Base-by-base conservation (phyloP, 129 eudicot species). In the Escallonia rubra region DNA sequence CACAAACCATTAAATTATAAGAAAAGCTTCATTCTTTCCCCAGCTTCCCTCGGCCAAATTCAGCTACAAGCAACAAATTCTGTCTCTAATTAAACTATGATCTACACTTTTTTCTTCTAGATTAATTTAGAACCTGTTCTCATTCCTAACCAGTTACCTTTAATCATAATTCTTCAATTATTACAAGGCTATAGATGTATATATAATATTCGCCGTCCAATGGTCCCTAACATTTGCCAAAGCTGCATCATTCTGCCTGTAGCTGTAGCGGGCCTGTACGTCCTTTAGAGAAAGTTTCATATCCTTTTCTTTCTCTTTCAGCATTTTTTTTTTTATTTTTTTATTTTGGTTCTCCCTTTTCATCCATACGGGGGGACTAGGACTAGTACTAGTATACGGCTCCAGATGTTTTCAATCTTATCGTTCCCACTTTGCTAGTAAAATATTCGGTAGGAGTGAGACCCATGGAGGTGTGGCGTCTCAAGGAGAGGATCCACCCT, bases 181-280 rank as follows among this genome's bases (percentile, higher is more conserved):
- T 83, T 83, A 72, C 80, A 81, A 68, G 73, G 77, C 88, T 82
- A 65, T 43, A 57, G 64, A 76, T 73, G 65, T 74, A 69, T 53
- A 60, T 72, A 55, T 74, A 65, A 73, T 66, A 50, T 51, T 42
- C 49, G 16, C 54, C 16, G 50, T 15, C 63, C 59, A 74, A 75
- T 78, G 75, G 82, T 80, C 74, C 80, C 78, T 64, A 75, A 55
- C 47, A 44, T 69, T 59, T 70, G 76, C 84, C 77, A 76, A 81
- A 78, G 85, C 68, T 83, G 79, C 83, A 81, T 84, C 95, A 81
- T 81, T 79, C 74, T 74, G 85, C 85, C 75, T 83, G 72, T 72
- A 59, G 81, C 81, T 78, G 79, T 81, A 79, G 85, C 87, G 78
- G 70, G 39, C 74, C 74, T 61, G 46, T n/a, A n/a, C n/a, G n/a